A percentile compares a stretch with the other conserved stretches of the same genome.
phyloP scores from a whole-genome alignment of 345 rosid species.

The Mercurialis annua region DNA sequence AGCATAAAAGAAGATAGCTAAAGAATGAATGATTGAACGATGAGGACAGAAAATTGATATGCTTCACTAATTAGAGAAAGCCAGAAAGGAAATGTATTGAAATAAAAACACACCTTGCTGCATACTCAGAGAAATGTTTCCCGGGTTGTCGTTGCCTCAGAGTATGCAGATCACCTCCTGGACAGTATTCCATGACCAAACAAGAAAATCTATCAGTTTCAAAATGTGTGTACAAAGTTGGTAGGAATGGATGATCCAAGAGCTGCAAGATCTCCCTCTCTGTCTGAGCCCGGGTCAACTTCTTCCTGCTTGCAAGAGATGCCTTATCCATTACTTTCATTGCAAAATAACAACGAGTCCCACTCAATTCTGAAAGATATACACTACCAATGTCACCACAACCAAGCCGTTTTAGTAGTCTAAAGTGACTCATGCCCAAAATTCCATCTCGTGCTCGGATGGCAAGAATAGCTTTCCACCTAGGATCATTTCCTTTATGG shows the following conservation, averaged over 20 bases:
- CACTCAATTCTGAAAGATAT: constrained; percentile 87
- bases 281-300: constrained; percentile 90
- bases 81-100: too few species aligned
- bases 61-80: neutral
- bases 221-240: constrained; percentile 89
- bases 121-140: constrained; percentile 92
- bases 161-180: constrained; percentile 96
- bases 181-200: constrained; percentile 97
- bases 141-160: constrained; percentile 95
- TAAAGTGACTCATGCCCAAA: constrained; percentile 92
- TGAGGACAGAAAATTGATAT: neutral
- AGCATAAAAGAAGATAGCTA: neutral
- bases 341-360: constrained; percentile 87
- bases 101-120: constrained; percentile 69
- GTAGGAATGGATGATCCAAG: constrained; percentile 94
- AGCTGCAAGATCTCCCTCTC: constrained; percentile 97
- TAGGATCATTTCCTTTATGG: constrained; percentile 95
- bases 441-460: constrained; percentile 80
- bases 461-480: constrained; percentile 95
- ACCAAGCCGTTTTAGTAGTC: constrained; percentile 86
- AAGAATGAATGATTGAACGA: neutral
- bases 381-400: constrained; percentile 99
- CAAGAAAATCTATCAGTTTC: constrained; percentile 97
- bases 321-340: constrained; percentile 99
- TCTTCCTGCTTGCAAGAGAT: constrained; percentile 91